A percentile compares a stretch with the other conserved stretches of the same genome.
These are phyloP conservation scores for Kodamaea neixiangensis DNA, from an alignment of 805 yeast species.

Conservation along the genomic window DNA sequence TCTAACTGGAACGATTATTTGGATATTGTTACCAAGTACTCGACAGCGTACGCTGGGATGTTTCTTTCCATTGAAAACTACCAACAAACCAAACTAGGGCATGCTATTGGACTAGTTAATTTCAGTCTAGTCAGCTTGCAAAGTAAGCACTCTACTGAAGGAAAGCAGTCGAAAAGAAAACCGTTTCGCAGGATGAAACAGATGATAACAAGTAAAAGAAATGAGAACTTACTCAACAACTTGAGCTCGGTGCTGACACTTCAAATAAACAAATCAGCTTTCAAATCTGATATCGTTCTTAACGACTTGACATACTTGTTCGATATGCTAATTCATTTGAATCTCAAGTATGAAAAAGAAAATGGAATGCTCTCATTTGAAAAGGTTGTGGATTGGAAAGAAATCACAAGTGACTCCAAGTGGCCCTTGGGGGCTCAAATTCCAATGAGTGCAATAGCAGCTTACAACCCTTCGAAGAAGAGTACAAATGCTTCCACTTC, in stretches of 20 bases:
- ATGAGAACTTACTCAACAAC: conserved; percentile 32
- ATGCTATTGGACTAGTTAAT: conserved; percentile 48
- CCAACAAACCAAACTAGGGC: conserved; percentile 46
- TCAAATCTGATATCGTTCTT: conserved; percentile 36
- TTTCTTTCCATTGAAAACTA: conserved; percentile 47
- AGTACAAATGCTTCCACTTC: background rate
- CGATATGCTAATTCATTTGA: conserved; percentile 41
- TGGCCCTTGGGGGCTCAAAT: conserved; percentile 45
- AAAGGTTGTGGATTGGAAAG: conserved; percentile 35
- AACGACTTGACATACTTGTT: conserved; percentile 41
- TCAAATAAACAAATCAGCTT: conserved; percentile 36
- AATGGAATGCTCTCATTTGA: conserved; percentile 42
- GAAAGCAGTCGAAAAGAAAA: conserved; percentile 8
- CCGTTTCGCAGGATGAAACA: conserved; percentile 22
- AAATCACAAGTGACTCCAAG: conserved; percentile 37
- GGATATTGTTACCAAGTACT: conserved; percentile 32
- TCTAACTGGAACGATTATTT: conserved; percentile 34
- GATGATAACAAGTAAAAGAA: conserved; percentile 30
- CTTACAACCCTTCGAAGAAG: conserved; percentile 14
- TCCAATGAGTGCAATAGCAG: conserved; percentile 30
- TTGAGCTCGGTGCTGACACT: conserved; percentile 38
- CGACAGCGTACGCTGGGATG: conserved; percentile 45
- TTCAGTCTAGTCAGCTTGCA: conserved; percentile 38
- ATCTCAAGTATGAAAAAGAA: conserved; percentile 45
- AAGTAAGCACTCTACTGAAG: conserved; percentile 22